Evolutionary conservation across 139 green algal genomes (phyloP).

Genomic region (Coelastrella sp.): DNA sequence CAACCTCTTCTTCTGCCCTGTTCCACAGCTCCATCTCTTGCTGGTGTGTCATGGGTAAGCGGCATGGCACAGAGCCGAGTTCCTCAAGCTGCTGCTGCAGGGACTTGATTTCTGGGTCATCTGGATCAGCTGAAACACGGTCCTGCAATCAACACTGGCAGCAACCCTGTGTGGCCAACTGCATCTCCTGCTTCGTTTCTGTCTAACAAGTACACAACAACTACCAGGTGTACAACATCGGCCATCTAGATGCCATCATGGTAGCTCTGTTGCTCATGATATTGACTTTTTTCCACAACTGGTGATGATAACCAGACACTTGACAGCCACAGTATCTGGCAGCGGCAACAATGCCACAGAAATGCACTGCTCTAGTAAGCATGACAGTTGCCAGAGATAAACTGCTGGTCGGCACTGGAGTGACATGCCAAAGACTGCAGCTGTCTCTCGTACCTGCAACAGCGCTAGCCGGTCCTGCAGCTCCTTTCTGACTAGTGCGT

Average conservation of each 20-base stretch:
- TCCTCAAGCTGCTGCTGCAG: slow-evolving; percentile 53
- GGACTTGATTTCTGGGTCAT: slow-evolving; percentile 46
- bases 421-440: background rate
- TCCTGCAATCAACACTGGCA: slow-evolving; percentile 27
- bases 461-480: slow-evolving; percentile 43
- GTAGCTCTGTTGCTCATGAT: no score
- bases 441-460: slow-evolving; percentile 45
- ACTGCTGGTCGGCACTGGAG: background rate
- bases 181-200: no score
- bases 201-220: no score
- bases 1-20: slow-evolving; percentile 47
- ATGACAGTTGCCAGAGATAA: no score
- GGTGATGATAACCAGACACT: no score
- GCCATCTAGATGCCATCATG: no score
- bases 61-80: slow-evolving; percentile 55
- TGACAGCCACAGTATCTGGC: no score
- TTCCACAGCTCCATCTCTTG: slow-evolving; percentile 41
- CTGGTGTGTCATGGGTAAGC: slow-evolving; percentile 47
- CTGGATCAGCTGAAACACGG: slow-evolving; percentile 56
- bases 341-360: no score
- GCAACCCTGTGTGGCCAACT: no score
- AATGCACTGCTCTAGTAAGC: no score
- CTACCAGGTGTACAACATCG: no score
- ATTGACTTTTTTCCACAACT: no score
- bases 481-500: slow-evolving; percentile 33